Evolutionary conservation across 1,139 yeast genomes (phyloP), one percentile per base, ranked within the genome.

Genomic region (Saccharomyces hybrid): DNA sequence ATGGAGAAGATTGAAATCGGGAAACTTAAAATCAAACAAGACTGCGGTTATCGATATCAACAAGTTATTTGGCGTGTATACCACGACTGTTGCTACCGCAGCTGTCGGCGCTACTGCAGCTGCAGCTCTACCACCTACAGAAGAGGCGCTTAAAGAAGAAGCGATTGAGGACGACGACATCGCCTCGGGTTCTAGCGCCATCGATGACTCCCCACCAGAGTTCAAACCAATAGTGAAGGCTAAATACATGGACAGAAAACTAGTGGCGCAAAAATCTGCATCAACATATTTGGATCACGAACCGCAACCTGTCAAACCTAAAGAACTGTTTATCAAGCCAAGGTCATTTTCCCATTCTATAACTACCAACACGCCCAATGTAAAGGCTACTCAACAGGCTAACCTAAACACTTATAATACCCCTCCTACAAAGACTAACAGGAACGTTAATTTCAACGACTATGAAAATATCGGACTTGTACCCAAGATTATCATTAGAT

Each of bases 1-100:
- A 64, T 85, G 91, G 91, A 77, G 91, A 69, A 71, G 91, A 56
- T 72, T 83, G 55, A 81, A 82, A 67, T 77, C 82, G 9, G 88
- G 88, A 1, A 81, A 81, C 60, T 71, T 83, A 61, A 83, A 83
- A 69, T 81, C 84, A 4, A 78, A 78, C 59, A 73, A 77, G 50
- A 76, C 75, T 3, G 70, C 73, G 6, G 57, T 57, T 14, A 57
- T 65, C 27, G 66, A 65, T 48, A 63, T 64, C 16, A 59, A 64
- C 8, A 46, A 46, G 31, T 4, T 38, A 1, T 38, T 38, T 5
- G 44, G 44, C 4, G 25, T 38, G n/a, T 38, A 38, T 16, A 11
- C 25, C 11, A 16, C 44, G 3, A 13, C 6, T 16, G 25, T 9
- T 11, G 25, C 25, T 4, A 3, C 25, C 25, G 13, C 7, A 11